These are phyloP conservation scores for Phytophthora melonis DNA, from an alignment of 352 stramenopile species.

Conservation along the genomic window DNA sequence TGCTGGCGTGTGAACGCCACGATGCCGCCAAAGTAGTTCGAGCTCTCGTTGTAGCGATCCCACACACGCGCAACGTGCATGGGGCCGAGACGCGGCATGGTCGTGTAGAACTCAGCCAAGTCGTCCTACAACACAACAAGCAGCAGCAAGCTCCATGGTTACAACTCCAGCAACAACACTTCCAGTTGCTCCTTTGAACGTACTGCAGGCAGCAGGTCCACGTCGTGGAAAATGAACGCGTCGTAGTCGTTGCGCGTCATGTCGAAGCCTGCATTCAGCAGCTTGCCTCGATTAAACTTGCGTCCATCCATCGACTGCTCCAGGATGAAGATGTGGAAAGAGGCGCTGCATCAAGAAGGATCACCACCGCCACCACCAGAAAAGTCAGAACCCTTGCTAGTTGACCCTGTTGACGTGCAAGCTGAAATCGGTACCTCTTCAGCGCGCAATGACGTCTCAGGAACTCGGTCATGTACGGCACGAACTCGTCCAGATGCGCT, in stretches of 20 bases:
- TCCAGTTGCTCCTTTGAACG: not conserved
- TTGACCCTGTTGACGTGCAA: not conserved
- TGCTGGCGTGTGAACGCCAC: conserved; percentile 89
- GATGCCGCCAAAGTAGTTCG: conserved; percentile 95
- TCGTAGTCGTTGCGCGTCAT: conserved; percentile 84
- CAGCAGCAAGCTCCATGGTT: conserved; percentile 1
- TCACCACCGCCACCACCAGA: not conserved
- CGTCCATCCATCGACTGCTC: conserved; percentile 93
- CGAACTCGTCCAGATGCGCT: conserved; percentile 90
- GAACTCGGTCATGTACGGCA: conserved; percentile 93
- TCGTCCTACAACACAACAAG: conserved; percentile 41
- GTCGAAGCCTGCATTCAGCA: conserved; percentile 97
- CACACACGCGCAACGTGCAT: conserved; percentile 96
- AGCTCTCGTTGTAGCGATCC: conserved; percentile 95
- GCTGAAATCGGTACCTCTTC: conserved; percentile 16
- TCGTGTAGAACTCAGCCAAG: conserved; percentile 83
- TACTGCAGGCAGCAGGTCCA: conserved; percentile 93
- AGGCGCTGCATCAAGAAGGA: conserved; percentile 26
- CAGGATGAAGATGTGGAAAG: conserved; percentile 95
- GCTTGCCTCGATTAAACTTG: conserved; percentile 98
- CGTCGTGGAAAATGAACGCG: conserved; percentile 96
- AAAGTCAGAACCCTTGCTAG: not conserved
- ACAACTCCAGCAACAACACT: not conserved
- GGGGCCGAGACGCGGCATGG: conserved; percentile 66
- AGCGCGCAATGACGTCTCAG: conserved; percentile 50